Evolutionary conservation across 176 grass and related monocot genomes (phyloP).

Genomic region (Zea luxurians): DNA sequence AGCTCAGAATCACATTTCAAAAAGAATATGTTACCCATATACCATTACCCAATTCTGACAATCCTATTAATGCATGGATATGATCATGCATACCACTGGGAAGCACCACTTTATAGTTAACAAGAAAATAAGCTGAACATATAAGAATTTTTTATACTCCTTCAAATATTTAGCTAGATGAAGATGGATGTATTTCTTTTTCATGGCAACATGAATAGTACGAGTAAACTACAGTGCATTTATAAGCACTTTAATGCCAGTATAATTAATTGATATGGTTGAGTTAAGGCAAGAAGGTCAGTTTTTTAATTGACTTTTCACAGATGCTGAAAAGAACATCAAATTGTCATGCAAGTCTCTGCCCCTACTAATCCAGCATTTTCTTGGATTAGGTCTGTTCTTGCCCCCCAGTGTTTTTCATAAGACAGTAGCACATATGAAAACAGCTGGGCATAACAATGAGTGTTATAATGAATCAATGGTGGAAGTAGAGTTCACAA

Average conservation of each 20-base stretch:
- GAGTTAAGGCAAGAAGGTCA: background rate
- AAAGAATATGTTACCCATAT: background rate
- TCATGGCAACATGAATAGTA: conserved; percentile 34
- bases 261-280: conserved; percentile 20
- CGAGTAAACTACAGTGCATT: conserved; percentile 21
- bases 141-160: background rate
- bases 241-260: conserved; percentile 25
- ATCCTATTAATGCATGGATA: conserved; percentile 6
- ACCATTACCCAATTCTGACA: conserved; percentile 21
- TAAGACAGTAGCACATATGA: background rate
- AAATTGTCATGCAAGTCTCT: conserved; percentile 14
- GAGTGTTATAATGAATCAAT: background rate
- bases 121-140: conserved; percentile 1
- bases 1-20: conserved; percentile 19
- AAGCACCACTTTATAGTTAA: conserved; percentile 26
- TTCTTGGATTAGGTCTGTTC: background rate
- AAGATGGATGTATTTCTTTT: conserved; percentile 26
- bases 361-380: conserved; percentile 27
- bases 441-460: background rate
- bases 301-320: conserved; percentile 3
- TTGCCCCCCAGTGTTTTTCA: background rate
- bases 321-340: background rate
- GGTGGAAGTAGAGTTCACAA: conserved; percentile 4
- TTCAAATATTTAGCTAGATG: conserved; percentile 27
- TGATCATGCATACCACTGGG: conserved; percentile 10